Evolutionary conservation across 345 rosid species (phyloP).

Genomic region (Brassica juncea): DNA sequence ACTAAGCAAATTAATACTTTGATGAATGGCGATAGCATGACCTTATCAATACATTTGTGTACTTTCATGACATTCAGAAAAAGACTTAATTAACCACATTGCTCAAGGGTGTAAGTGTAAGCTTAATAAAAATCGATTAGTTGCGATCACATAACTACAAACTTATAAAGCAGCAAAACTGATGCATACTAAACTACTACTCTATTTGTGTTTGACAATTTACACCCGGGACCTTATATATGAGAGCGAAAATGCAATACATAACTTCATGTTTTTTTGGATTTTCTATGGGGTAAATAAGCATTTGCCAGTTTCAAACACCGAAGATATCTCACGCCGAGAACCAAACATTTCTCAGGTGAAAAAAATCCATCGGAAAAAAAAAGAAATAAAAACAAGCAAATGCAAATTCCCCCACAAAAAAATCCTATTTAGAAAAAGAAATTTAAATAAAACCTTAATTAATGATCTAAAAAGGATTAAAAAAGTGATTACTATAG

Average conservation of each 20-base stretch:
- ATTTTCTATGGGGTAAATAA: conserved; percentile 19
- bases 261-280: conserved; percentile 24
- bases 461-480: background rate
- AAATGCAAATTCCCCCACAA: conserved; percentile 31
- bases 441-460: background rate
- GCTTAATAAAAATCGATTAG: background rate
- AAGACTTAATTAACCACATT: background rate
- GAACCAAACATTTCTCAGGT: conserved; percentile 31
- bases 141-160: background rate
- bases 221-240: conserved; percentile 24
- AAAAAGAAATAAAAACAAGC: conserved; percentile 17
- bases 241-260: conserved; percentile 24
- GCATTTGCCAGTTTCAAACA: conserved; percentile 30
- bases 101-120: conserved; percentile 10
- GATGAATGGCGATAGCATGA: too few relatives aligned
- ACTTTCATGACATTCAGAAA: background rate
- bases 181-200: background rate
- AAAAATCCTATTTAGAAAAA: conserved; percentile 9
- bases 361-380: conserved; percentile 33
- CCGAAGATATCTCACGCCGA: conserved; percentile 27
- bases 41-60: background rate
- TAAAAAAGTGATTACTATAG: conserved; percentile 16
- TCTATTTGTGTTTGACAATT: conserved; percentile 26
- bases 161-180: background rate
- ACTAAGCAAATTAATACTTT: too few relatives aligned